These are phyloP conservation scores for Zoysia japonica DNA, from an alignment of 176 grass and related monocot genomes.

Conservation along the genomic window DNA sequence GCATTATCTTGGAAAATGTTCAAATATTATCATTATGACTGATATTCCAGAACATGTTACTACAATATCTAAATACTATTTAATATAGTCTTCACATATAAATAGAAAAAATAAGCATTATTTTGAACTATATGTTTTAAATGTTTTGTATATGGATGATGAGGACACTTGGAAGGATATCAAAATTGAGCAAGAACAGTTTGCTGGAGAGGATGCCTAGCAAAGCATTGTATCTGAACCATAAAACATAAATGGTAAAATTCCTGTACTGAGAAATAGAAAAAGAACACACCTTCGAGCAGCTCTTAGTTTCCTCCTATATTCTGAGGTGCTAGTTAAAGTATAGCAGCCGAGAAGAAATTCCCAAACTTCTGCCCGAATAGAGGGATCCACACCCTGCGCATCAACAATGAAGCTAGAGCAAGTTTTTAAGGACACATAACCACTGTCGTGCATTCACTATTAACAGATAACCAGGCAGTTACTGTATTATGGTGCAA, in stretches of 20 bases:
- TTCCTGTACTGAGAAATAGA: not conserved
- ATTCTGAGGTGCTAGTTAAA: conserved; percentile 76
- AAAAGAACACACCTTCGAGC: conserved; percentile 66
- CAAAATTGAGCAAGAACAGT: conserved; percentile 2
- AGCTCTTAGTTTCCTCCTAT: conserved; percentile 70
- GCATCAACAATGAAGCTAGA: conserved; percentile 29
- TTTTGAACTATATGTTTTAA: conserved; percentile 1
- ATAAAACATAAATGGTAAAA: conserved; percentile 13
- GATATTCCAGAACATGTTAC: not conserved
- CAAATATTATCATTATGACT: not conserved
- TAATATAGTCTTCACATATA: not conserved
- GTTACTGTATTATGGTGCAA: not conserved
- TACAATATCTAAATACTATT: not conserved
- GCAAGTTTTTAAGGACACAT: conserved; percentile 23
- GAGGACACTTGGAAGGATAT: not conserved
- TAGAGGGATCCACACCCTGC: conserved; percentile 90
- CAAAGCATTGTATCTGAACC: conserved; percentile 19
- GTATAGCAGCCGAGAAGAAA: conserved; percentile 98
- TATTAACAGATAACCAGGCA: not conserved
- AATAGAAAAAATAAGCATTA: conserved; percentile 7
- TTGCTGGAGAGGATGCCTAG: not conserved
- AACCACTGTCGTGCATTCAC: not conserved
- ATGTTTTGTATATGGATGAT: conserved; percentile 1
- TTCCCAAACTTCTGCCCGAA: conserved; percentile 93
- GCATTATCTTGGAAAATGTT: not conserved